Conservation (phyloP, 345 rosid species). For the Ailanthus altissimus region DNA sequence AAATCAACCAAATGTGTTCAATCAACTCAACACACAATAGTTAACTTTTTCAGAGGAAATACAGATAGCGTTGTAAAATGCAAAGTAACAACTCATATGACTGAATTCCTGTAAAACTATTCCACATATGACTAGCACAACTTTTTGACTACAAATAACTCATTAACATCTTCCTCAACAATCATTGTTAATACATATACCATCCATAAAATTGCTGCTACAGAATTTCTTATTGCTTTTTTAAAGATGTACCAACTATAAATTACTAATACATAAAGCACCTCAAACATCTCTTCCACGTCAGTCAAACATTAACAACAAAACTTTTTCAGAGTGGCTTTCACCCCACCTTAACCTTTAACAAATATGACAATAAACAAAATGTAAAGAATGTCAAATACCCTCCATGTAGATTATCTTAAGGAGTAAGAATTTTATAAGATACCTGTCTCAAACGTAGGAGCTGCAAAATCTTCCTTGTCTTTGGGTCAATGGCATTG, state of each 20-base stretch:
- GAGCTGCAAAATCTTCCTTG: conserved; percentile 69
- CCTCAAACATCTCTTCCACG: no score
- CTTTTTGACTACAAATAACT: neutral
- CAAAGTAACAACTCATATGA: neutral
- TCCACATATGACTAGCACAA: no score
- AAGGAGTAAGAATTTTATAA: neutral
- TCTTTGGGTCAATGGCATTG: conserved; percentile 83
- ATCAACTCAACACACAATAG: no score
- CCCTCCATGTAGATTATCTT: neutral
- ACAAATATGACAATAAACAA: neutral
- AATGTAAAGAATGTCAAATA: neutral
- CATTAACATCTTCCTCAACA: no score
- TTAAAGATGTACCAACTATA: no score
- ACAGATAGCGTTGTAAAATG: neutral
- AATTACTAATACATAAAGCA: no score
- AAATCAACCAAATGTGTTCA: neutral
- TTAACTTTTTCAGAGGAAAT: neutral
- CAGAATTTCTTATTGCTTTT: no score
- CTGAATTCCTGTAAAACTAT: neutral
- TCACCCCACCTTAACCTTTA: neutral
- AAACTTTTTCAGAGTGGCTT: neutral
- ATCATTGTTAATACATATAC: no score
- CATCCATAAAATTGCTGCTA: no score
- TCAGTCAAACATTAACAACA: neutral
- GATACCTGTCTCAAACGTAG: conserved; percentile 80